A percentile compares a stretch with the other conserved stretches of the same genome.
Evolutionary conservation across 2,329 filamentous ascomycete genomes (phyloP).

Genomic region (Emericellopsis cladophorae): DNA sequence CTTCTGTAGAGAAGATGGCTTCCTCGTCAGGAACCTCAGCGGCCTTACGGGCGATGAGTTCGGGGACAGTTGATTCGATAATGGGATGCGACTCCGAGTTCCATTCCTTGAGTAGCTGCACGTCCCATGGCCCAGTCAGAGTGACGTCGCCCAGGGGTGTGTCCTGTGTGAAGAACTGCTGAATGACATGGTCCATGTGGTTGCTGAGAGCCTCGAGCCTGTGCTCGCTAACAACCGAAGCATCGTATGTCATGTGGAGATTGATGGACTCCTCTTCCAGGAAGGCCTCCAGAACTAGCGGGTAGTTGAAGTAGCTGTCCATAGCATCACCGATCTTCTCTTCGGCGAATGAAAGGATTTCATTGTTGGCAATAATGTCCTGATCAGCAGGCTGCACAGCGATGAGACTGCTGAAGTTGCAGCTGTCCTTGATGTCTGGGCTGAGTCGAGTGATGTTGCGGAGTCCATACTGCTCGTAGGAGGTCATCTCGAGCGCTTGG

Average conservation of each 20-base stretch:
- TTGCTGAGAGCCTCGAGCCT: conserved; percentile 4
- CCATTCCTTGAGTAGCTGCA: not conserved
- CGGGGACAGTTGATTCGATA: not conserved
- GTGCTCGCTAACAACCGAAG: conserved; percentile 1
- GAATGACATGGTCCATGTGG: conserved; percentile 5
- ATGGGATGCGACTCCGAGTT: not conserved
- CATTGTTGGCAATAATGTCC: not conserved
- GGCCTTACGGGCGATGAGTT: not conserved
- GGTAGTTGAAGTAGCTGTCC: conserved; percentile 3
- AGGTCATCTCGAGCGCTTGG: conserved; percentile 7
- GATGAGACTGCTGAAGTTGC: conserved; percentile 9
- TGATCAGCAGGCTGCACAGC: conserved; percentile 5
- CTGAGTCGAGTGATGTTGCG: conserved; percentile 9
- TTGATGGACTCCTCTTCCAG: not conserved
- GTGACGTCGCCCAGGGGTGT: not conserved
- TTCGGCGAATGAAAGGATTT: not conserved
- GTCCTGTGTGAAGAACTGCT: conserved; percentile 6
- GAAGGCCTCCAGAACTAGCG: not conserved
- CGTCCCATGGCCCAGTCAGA: conserved; percentile 1
- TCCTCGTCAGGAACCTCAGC: not conserved
- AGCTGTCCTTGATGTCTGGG: conserved; percentile 5
- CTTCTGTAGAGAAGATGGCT: not conserved
- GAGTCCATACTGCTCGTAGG: conserved; percentile 10
- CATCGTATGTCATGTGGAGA: conserved; percentile 1
- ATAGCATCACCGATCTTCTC: not conserved